Percentiles rank a stretch among this genome's conserved stretches.
Evolutionary conservation across 805 yeast species (phyloP).

Genomic region (Millerozyma acaciae): DNA sequence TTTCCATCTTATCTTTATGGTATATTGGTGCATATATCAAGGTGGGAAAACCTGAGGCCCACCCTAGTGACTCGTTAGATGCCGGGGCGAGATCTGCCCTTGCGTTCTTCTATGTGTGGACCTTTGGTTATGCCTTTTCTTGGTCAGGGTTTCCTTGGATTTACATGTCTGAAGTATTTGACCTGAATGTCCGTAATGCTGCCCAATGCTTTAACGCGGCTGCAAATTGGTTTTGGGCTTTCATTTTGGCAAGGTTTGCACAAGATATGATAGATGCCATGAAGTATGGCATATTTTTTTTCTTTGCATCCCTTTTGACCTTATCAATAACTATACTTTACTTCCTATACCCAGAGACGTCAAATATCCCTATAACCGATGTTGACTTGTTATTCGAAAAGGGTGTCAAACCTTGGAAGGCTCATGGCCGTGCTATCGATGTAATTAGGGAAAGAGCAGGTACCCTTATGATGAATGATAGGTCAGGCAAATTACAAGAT

Average conservation of each 20-base stretch:
- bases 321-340: constrained; percentile 26
- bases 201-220: constrained; percentile 43
- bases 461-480: too few species aligned
- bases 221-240: constrained; percentile 49
- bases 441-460: too few species aligned
- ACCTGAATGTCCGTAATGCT: constrained; percentile 40
- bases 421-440: constrained; percentile 24
- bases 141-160: constrained; percentile 50
- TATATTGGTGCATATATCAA: constrained; percentile 48
- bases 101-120: constrained; percentile 46
- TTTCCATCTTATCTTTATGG: constrained; percentile 44
- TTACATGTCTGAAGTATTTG: constrained; percentile 44
- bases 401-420: constrained; percentile 33
- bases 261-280: constrained; percentile 41
- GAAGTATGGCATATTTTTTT: constrained; percentile 43
- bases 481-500: too few species aligned
- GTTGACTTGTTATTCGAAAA: constrained; percentile 30
- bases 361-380: constrained; percentile 32
- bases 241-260: constrained; percentile 45
- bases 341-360: constrained; percentile 37
- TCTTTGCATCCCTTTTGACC: constrained; percentile 31
- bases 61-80: constrained; percentile 18
- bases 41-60: constrained; percentile 28
- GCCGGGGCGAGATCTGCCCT: constrained; percentile 41
- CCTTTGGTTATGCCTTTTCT: constrained; percentile 38